Evolutionary conservation across 306 rosid species (phyloP), one percentile per base, ranked within the genome.

Genomic region (Cyclanthera cordifolia): DNA sequence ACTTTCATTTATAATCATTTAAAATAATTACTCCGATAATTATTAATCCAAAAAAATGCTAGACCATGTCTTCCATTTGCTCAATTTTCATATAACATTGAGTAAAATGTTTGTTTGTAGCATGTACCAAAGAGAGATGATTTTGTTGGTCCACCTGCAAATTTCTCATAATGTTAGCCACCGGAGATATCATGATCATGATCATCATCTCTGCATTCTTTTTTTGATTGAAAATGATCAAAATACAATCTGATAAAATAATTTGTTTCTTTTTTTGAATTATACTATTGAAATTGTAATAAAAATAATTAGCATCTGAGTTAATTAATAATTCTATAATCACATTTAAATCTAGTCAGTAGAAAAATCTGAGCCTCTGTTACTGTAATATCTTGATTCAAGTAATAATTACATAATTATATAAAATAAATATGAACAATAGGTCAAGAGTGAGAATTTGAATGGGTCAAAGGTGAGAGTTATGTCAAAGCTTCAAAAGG

Each of bases 81-180:
- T 25, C 67, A 60, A 34, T 60, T 37, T 60, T 60, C 4, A 60
- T 25, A 60, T 1, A 60, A 60, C 16, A 34, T 19, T 1, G 49
- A 34, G 47, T 60, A 37, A 60, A 37, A 37, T 60, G 49, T 60
- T 37, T 60, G 47, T 37, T 60, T 39, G 8, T 34, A 19, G 52
- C 27, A 41, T 37, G 19, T 12, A 63, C 69, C 48, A 41, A 63
- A 41, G 19, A 12, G 32, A 63, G 7, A 63, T 63, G 50, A 63
- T 63, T 41, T 10, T 41, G 8, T 63, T 39, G 51, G 69, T 41
- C 69, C 69, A 63, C 69, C 52, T 63, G 6, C 69, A 63, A 41
- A 41, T 39, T 63, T 43, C 14, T 45, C 34, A 65, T 65, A 28
- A 65, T 65, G 12, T 43, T 65, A 53, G 23, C 53, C 53, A 65